Evolutionary conservation across 1,284 basidiomycete species (phyloP).

Genomic region (Sphagnurus paluster): DNA sequence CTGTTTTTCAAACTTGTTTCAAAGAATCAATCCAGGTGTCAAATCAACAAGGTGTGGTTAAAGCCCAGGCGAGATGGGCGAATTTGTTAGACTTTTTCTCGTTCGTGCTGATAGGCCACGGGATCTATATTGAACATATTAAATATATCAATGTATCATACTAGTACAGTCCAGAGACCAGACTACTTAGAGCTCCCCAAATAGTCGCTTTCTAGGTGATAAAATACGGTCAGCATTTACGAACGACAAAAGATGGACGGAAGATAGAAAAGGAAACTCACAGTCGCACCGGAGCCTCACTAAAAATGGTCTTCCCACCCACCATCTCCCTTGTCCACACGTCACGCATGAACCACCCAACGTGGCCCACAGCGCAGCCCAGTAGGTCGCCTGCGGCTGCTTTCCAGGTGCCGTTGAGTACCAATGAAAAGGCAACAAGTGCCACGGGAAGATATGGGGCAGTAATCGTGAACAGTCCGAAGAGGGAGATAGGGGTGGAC

Average conservation of each 20-base stretch:
- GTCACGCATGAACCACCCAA: conserved; percentile 92
- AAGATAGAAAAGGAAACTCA: conserved; percentile 46
- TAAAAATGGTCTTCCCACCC: conserved; percentile 72
- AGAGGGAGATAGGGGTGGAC: conserved; percentile 91
- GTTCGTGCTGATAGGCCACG: too few species aligned
- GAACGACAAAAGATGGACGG: neutral
- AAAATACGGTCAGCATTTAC: conserved; percentile 6
- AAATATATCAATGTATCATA: too few species aligned
- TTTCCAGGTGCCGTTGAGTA: conserved; percentile 84
- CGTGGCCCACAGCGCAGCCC: conserved; percentile 88
- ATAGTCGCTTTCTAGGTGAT: conserved; percentile 64
- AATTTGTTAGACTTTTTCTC: conserved; percentile 10
- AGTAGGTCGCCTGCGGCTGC: conserved; percentile 85
- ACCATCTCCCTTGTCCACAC: conserved; percentile 94
- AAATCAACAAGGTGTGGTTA: too few species aligned
- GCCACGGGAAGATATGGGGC: conserved; percentile 95
- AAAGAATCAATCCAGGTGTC: too few species aligned
- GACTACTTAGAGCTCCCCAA: conserved; percentile 53
- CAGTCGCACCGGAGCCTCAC: conserved; percentile 78
- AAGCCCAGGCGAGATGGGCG: too few species aligned
- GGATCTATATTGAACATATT: neutral
- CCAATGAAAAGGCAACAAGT: conserved; percentile 88
- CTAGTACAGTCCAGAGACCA: conserved; percentile 7
- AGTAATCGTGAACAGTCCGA: conserved; percentile 92
- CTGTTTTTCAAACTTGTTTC: too few species aligned